These are phyloP conservation scores for Penicillium cinerascens DNA, from an alignment of 495 filamentous ascomycete species.

Conservation along the genomic window DNA sequence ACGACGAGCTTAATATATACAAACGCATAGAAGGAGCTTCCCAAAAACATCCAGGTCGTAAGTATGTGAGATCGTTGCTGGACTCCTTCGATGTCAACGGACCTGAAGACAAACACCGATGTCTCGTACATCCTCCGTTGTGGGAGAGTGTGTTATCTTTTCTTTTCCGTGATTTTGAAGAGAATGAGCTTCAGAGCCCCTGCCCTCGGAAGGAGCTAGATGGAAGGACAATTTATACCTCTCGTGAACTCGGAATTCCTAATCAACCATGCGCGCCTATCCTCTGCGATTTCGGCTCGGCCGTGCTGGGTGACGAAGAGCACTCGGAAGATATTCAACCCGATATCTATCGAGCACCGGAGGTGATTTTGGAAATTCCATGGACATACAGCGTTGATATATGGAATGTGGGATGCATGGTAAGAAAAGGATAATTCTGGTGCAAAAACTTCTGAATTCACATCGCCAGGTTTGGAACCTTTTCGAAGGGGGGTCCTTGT, in stretches of 20 bases:
- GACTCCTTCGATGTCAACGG: too few species aligned
- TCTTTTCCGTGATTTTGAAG: conserved; percentile 31
- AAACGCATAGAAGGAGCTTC: too few species aligned
- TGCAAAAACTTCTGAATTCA: background rate
- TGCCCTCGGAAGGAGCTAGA: conserved; percentile 28
- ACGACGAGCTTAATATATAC: too few species aligned
- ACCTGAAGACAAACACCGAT: too few species aligned
- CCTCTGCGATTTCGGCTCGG: conserved; percentile 30
- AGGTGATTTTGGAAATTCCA: conserved; percentile 34
- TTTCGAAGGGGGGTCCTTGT: conserved; percentile 25
- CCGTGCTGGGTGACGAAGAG: conserved; percentile 8
- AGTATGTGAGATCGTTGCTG: too few species aligned
- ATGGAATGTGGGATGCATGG: conserved; percentile 45
- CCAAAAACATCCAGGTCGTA: too few species aligned
- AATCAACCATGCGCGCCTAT: conserved; percentile 13
- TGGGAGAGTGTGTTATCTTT: too few species aligned
- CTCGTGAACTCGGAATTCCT: conserved; percentile 21
- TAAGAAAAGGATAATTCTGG: conserved; percentile 20
- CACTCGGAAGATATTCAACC: conserved; percentile 31
- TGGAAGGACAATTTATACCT: conserved; percentile 27
- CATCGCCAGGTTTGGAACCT: conserved; percentile 30
- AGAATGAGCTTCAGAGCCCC: conserved; percentile 26
- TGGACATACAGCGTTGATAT: conserved; percentile 43
- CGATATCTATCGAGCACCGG: conserved; percentile 41
- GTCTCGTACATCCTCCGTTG: too few species aligned